Evolutionary conservation across 1,284 basidiomycete species (phyloP).

Genomic region (Anthracocystis walkeri): DNA sequence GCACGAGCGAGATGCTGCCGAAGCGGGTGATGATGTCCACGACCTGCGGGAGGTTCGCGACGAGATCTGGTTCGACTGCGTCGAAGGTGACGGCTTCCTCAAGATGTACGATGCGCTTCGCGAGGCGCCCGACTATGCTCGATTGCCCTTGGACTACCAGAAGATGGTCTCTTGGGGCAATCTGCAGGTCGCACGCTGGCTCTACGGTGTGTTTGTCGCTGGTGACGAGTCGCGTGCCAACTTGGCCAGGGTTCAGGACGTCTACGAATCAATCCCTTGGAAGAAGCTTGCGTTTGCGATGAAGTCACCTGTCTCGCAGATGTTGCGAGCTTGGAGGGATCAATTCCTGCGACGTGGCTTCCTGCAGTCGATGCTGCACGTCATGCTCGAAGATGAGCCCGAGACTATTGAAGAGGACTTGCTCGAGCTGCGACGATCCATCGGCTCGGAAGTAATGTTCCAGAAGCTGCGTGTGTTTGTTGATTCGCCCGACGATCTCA

Average conservation of each 20-base stretch:
- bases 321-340: constrained; percentile 59
- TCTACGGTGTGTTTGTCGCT: constrained; percentile 64
- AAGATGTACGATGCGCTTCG: constrained; percentile 60
- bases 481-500: constrained; percentile 60
- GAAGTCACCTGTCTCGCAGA: constrained; percentile 58
- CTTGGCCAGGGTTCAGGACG: constrained; percentile 56
- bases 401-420: constrained; percentile 62
- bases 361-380: constrained; percentile 57
- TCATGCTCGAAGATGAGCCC: constrained; percentile 63
- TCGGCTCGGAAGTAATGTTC: constrained; percentile 62
- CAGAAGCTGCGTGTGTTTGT: constrained; percentile 64
- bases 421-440: constrained; percentile 47
- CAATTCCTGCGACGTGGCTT: constrained; percentile 59
- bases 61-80: constrained; percentile 64
- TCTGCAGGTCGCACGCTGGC: constrained; percentile 61
- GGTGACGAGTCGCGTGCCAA: constrained; percentile 64
- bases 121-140: constrained; percentile 50
- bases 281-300: constrained; percentile 62
- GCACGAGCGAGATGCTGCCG: constrained; percentile 58
- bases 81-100: constrained; percentile 65
- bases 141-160: constrained; percentile 63
- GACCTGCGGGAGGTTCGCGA: constrained; percentile 61
- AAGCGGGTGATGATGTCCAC: constrained; percentile 63
- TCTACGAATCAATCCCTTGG: constrained; percentile 63
- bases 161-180: constrained; percentile 64